phyloP scores from a whole-genome alignment of 169 alveolate genomes.

The Neospora caninum region DNA sequence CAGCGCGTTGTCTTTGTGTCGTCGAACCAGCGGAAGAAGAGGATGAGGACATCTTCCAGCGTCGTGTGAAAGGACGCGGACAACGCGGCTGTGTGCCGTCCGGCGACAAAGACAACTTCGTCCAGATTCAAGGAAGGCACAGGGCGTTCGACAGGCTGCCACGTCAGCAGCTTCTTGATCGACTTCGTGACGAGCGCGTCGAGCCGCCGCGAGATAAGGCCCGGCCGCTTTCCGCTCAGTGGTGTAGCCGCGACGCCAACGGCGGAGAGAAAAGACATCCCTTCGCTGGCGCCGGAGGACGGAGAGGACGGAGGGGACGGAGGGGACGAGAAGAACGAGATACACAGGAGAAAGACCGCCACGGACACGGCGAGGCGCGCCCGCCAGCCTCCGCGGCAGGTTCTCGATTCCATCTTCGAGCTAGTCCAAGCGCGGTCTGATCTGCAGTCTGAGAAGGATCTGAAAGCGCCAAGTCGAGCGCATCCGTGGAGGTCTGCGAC shows the following conservation, averaged over 20 bases:
- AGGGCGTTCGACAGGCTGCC: constrained; percentile 26
- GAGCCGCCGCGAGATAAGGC: not conserved
- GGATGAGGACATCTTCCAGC: constrained; percentile 49
- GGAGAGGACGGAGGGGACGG: too few relatives aligned
- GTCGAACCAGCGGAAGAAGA: constrained; percentile 39
- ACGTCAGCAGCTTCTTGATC: not conserved
- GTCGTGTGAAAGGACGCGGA: constrained; percentile 7
- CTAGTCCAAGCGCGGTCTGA: too few relatives aligned
- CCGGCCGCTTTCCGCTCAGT: not conserved
- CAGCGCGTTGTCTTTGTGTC: not conserved
- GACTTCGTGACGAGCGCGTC: not conserved
- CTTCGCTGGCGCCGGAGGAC: too few relatives aligned
- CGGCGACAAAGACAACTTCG: constrained; percentile 12
- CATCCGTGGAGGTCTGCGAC: too few relatives aligned
- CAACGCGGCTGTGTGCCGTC: not conserved
- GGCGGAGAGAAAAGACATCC: not conserved
- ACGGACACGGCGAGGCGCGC: too few relatives aligned
- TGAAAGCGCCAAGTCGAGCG: too few relatives aligned
- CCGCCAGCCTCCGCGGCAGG: too few relatives aligned
- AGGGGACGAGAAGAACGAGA: not conserved
- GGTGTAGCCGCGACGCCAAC: not conserved
- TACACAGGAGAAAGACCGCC: not conserved
- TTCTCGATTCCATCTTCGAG: too few relatives aligned
- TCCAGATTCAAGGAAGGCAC: constrained; percentile 12
- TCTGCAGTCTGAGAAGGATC: too few relatives aligned